Percentiles rank a stretch among this genome's conserved stretches.
phyloP scores from a whole-genome alignment of 1,284 basidiomycete species.

The Cryptococcus neoformans region DNA sequence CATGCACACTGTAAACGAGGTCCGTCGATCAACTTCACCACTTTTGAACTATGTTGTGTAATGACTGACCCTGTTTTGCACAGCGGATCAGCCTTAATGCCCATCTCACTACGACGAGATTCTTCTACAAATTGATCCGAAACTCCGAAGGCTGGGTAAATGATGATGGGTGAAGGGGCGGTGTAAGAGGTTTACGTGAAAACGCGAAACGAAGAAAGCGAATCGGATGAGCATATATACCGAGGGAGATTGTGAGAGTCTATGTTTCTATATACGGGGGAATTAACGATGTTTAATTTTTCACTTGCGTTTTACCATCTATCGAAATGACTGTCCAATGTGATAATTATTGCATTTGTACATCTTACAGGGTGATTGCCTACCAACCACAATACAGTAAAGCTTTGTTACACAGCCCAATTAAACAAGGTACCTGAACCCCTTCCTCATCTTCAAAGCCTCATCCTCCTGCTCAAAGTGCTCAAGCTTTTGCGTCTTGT shows the following conservation, averaged over 20 bases:
- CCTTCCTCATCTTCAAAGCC: constrained; percentile 47
- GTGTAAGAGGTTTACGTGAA: too few relatives aligned
- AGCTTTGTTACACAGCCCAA: neutral
- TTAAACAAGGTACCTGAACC: constrained; percentile 51
- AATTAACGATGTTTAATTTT: neutral
- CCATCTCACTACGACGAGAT: constrained; percentile 18
- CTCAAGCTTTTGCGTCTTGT: constrained; percentile 51
- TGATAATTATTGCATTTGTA: neutral
- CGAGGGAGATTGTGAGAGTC: neutral
- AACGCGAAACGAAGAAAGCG: too few relatives aligned
- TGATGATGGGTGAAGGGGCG: too few relatives aligned
- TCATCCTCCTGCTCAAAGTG: constrained; percentile 43
- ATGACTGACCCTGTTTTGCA: neutral
- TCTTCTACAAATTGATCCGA: constrained; percentile 19
- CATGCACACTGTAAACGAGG: constrained; percentile 28
- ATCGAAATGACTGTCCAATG: neutral
- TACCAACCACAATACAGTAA: neutral
- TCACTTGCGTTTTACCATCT: neutral
- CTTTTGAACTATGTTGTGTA: neutral
- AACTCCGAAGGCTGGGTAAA: constrained; percentile 15
- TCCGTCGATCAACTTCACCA: too few relatives aligned
- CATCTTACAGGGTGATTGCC: neutral
- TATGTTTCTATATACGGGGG: neutral
- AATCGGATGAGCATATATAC: neutral
- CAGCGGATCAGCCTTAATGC: constrained; percentile 19